Conservation (phyloP, 164 flowering plant species). For the Chloranthus sessilifolius region DNA sequence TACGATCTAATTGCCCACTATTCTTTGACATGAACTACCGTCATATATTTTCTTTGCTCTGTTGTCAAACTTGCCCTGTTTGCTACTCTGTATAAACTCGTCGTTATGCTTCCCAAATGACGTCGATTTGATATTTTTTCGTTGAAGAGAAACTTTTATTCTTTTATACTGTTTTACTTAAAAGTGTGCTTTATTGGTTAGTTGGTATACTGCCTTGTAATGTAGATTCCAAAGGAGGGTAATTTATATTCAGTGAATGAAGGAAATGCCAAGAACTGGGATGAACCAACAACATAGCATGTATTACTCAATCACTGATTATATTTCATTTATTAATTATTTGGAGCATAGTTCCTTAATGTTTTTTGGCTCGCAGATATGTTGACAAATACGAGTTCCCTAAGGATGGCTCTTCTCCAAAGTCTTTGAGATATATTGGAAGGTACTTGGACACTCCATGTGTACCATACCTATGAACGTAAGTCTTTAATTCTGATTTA, state of each 20-base stretch:
- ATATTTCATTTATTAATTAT: constrained; percentile 3
- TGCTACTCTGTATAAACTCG: too few species aligned
- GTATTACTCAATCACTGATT: constrained; percentile 10
- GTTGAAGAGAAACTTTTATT: too few species aligned
- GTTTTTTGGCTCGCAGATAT: constrained; percentile 38
- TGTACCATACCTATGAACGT: too few species aligned
- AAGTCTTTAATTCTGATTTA: too few species aligned
- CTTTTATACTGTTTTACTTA: too few species aligned
- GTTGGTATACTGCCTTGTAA: neutral
- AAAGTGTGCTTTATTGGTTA: neutral
- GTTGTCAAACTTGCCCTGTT: too few species aligned
- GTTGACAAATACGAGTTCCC: constrained; percentile 94
- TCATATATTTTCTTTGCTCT: too few species aligned
- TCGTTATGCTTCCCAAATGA: too few species aligned
- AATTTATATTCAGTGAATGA: constrained; percentile 97
- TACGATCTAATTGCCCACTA: too few species aligned
- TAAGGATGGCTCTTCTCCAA: constrained; percentile 72
- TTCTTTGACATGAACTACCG: too few species aligned
- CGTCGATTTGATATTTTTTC: too few species aligned
- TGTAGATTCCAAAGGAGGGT: constrained; percentile 94
- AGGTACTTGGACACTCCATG: constrained; percentile 39
- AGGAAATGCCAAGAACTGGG: constrained; percentile 99
- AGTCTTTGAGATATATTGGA: constrained; percentile 93
- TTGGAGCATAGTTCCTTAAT: neutral
- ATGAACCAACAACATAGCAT: constrained; percentile 84